Evolutionary conservation across 345 rosid species (phyloP), one percentile per base, ranked within the genome.

Genomic region (Litchi chinensis): DNA sequence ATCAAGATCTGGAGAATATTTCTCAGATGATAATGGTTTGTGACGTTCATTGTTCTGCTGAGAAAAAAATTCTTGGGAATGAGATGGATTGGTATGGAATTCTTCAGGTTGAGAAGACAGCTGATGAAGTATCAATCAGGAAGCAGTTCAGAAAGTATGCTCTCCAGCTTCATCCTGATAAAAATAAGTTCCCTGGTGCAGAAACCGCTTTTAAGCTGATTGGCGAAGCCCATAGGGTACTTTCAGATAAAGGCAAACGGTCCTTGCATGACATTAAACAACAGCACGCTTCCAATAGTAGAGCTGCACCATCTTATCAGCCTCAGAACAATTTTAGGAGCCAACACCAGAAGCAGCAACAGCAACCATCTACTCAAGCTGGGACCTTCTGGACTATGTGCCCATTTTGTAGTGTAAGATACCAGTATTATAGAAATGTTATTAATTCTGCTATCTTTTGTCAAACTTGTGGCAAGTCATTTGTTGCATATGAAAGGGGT

Each of bases 11-110:
- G 76, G 97, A 94, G 74, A 88, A 86, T 73, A 72, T 90, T 40
- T 79, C 86, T 71, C 98, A 87, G 59, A 88, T 96, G 89, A 75
- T 94, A 41, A 82, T 86, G 89, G 91, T 96, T 19, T 94, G 99
- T 72, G 97, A 94, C 41, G 97, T 96, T 46, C 99, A 93, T 74
- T 91, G 95, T 82, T 89, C 92, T 72, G 85, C 90, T 52, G 84
- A 84, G 74, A 87, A 86, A 78, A 92, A 86, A 79, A 12, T 88
- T 19, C 78, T 63, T 26, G 97, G 97, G 16, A 85, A 86, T 79
- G 98, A 91, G 83, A 80, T 68, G 82, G 97, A 96, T 85, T 96
- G 98, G 97, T 96, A 94, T 80, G 93, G 86, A 73, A 91, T 96
- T 41, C 95, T 96, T 57, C 93, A 96, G 80, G 78, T 94, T 28